These are phyloP conservation scores for Entomortierella parvispora DNA, from an alignment of 192 early-diverging fungal genomes.

Conservation along the genomic window DNA sequence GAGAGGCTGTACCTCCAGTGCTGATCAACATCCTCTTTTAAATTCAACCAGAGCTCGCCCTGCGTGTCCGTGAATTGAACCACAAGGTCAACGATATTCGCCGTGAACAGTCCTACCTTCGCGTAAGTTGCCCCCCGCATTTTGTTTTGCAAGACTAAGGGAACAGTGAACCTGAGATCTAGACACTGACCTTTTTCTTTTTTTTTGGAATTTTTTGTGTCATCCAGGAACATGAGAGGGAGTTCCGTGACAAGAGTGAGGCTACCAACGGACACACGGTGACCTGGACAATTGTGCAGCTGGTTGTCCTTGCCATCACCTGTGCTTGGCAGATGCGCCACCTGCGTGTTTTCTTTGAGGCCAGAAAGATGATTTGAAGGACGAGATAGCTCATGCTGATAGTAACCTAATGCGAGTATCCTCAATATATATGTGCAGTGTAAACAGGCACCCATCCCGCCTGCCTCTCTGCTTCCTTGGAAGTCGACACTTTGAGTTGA, in stretches of 20 bases:
- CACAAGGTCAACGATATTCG: slow-evolving; percentile 82
- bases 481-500: too few species aligned
- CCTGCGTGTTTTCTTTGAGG: slow-evolving; percentile 87
- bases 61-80: slow-evolving; percentile 85
- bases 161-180: neutral
- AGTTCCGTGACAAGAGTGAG: slow-evolving; percentile 91
- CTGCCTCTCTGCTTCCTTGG: too few species aligned
- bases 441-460: too few species aligned
- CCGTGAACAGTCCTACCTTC: slow-evolving; percentile 90
- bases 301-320: slow-evolving; percentile 77
- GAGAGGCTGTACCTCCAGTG: neutral
- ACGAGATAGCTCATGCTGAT: too few species aligned
- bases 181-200: neutral
- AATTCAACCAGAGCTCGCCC: slow-evolving; percentile 66
- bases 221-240: slow-evolving; percentile 83
- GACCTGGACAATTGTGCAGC: slow-evolving; percentile 89
- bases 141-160: too few species aligned
- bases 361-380: slow-evolving; percentile 91
- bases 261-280: slow-evolving; percentile 85
- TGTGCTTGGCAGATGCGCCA: slow-evolving; percentile 92
- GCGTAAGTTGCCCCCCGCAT: slow-evolving; percentile 60
- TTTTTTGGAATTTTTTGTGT: neutral
- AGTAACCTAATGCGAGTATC: too few species aligned
- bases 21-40: neutral
- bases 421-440: too few species aligned